Base-by-base conservation (phyloP, 805 yeast species). In the Myxozyma nipponensis region DNA sequence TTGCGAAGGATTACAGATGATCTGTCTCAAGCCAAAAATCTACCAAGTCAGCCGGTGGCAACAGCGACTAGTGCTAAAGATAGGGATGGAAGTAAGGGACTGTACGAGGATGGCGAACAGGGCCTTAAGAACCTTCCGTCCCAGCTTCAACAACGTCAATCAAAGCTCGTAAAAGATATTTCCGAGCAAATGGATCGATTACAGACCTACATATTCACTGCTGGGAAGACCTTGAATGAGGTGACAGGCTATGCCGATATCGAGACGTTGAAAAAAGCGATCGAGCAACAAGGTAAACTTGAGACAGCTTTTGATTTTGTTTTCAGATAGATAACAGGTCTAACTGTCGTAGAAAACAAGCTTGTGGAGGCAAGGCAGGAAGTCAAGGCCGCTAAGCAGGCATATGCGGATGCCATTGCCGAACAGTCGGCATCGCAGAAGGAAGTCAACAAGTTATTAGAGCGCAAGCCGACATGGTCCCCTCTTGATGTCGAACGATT, bases 231-330 rank as follows among this genome's bases (percentile, higher is more conserved):
- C 1, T 73, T 91, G 30, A 93, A 93, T 62, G 96, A 89, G 60
- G 82, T 89, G 9, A 91, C 98, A 0, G 98, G 98, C 0, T 93
- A 93, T 66, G 77, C 88, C 0, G 74, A 82, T 18, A 86, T 93
- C 49, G 95, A 86, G 62, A 72, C 75, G 50, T 68, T 91, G 60
- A 83, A 88, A 66, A 65, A 72, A 25, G 69, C 77, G 1, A 87
- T 93, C 26, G 79, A 76, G 6, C 58, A 61, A 2, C 62, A 63
- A 25, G 62, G 59, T 56, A 41, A 2, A 18, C 15, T 13, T 7
- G 13, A 28, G 13, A 28, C 7, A 28, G 13, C 36, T 26, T n/a
- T 25, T 19, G 19, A 4, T 9, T 3, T 23, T 4, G n/a, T n/a
- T n/a, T 36, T 22, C 24, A 13, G 26, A 15, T 15, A 4, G 35